Evolutionary conservation across 2,329 filamentous ascomycete species (phyloP).

Genomic region (Pseudocercospora crystallina): DNA sequence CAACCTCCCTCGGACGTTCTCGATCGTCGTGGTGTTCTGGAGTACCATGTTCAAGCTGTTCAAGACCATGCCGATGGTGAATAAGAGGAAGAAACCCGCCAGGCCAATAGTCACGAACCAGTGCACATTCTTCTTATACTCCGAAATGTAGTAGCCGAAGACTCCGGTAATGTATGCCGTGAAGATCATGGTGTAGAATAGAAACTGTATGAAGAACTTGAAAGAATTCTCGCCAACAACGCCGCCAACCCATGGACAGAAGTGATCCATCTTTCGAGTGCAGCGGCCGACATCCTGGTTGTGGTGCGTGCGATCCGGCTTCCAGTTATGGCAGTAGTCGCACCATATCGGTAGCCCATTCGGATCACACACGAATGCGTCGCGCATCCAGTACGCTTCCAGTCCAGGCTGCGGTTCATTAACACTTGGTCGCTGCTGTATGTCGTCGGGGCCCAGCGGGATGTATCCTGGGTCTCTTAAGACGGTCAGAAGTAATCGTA

Average conservation of each 20-base stretch:
- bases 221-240: constrained; percentile 77
- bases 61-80: constrained; percentile 72
- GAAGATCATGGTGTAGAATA: constrained; percentile 68
- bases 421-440: constrained; percentile 13
- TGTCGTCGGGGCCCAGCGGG: constrained; percentile 54
- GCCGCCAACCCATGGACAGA: constrained; percentile 94
- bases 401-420: constrained; percentile 61
- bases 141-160: constrained; percentile 62
- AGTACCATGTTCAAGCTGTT: constrained; percentile 70
- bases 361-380: constrained; percentile 78
- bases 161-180: constrained; percentile 65
- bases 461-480: constrained; percentile 71
- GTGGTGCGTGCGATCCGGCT: constrained; percentile 84
- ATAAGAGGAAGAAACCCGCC: constrained; percentile 73
- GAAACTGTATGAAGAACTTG: constrained; percentile 92
- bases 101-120: constrained; percentile 68
- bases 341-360: constrained; percentile 89
- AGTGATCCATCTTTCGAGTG: constrained; percentile 89
- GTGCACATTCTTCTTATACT: constrained; percentile 52
- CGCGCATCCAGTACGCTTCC: constrained; percentile 75
- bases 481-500: constrained; percentile 69
- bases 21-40: constrained; percentile 80
- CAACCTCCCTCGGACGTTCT: constrained; percentile 66
- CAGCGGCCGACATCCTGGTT: constrained; percentile 79
- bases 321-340: constrained; percentile 79